phyloP scores from a whole-genome alignment of 441 rosid genomes.

The Hura crepitans region DNA sequence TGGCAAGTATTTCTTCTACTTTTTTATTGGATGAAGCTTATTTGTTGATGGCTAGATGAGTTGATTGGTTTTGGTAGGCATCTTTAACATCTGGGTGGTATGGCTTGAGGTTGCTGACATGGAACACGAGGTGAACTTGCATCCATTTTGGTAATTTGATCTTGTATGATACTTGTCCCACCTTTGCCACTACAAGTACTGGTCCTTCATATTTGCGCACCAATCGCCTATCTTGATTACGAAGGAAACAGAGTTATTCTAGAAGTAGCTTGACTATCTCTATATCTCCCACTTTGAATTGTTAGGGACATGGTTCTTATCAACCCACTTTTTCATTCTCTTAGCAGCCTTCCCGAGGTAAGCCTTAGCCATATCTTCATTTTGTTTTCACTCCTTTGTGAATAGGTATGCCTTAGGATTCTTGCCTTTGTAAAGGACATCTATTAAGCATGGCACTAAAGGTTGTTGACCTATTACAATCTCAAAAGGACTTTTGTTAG shows the following conservation, averaged over 20 bases:
- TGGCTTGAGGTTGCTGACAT: background rate
- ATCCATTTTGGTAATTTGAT: too few species aligned
- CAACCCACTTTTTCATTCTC: too few species aligned
- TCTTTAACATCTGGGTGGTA: background rate
- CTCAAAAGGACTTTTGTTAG: too few species aligned
- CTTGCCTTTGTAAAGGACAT: background rate
- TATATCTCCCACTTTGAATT: background rate
- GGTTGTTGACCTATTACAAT: too few species aligned
- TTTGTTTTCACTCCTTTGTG: background rate
- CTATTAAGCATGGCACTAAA: background rate
- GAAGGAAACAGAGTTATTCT: background rate
- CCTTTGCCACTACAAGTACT: background rate
- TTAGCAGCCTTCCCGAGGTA: background rate
- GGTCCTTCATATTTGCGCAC: background rate
- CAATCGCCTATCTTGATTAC: background rate
- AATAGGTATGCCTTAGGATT: background rate
- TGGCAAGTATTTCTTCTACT: background rate
- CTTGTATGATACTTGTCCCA: background rate
- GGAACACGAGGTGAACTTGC: background rate
- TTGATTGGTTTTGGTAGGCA: background rate
- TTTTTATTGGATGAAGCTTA: background rate
- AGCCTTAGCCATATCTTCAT: background rate
- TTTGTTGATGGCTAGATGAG: background rate
- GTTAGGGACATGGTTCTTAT: too few species aligned
- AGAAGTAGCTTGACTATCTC: background rate